Percentiles rank a stretch among this genome's conserved stretches.
phyloP scores from a whole-genome alignment of 2,329 filamentous ascomycete genomes.

The Aspergillus chevalieri region DNA sequence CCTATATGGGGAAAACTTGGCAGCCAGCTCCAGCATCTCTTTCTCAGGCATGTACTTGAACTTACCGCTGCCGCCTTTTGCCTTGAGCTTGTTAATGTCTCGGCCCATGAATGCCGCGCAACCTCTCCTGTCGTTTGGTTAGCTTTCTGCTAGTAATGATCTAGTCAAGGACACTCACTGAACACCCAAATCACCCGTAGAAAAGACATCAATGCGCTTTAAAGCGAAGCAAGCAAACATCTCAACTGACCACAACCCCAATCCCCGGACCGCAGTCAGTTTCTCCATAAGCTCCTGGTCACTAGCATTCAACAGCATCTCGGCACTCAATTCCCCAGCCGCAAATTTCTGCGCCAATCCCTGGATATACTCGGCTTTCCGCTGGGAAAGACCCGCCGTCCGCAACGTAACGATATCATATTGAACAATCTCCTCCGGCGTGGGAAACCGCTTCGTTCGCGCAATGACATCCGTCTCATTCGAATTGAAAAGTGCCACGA shows the following conservation, averaged over 20 bases:
- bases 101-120: slow-evolving; percentile 82
- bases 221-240: slow-evolving; percentile 98
- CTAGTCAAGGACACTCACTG: slow-evolving; percentile 50
- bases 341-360: slow-evolving; percentile 79
- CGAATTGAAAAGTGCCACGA: slow-evolving; percentile 64
- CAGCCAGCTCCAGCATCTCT: slow-evolving; percentile 81
- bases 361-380: slow-evolving; percentile 91
- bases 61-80: slow-evolving; percentile 67
- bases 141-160: neutral
- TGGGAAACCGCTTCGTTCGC: slow-evolving; percentile 55
- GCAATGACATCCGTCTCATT: slow-evolving; percentile 13
- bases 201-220: slow-evolving; percentile 91
- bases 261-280: slow-evolving; percentile 76
- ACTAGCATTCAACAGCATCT: slow-evolving; percentile 67
- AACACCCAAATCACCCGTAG: slow-evolving; percentile 83
- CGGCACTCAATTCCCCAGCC: slow-evolving; percentile 65
- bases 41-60: slow-evolving; percentile 97
- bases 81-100: slow-evolving; percentile 78
- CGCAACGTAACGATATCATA: slow-evolving; percentile 63
- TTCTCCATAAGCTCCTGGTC: slow-evolving; percentile 82
- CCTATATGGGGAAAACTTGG: slow-evolving; percentile 75
- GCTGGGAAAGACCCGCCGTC: slow-evolving; percentile 80
- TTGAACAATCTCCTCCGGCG: slow-evolving; percentile 64
- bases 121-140: slow-evolving; percentile 51
- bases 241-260: slow-evolving; percentile 88